phyloP scores from a whole-genome alignment of 2,329 filamentous ascomycete species.

The Penicillium aurantiogriseum region DNA sequence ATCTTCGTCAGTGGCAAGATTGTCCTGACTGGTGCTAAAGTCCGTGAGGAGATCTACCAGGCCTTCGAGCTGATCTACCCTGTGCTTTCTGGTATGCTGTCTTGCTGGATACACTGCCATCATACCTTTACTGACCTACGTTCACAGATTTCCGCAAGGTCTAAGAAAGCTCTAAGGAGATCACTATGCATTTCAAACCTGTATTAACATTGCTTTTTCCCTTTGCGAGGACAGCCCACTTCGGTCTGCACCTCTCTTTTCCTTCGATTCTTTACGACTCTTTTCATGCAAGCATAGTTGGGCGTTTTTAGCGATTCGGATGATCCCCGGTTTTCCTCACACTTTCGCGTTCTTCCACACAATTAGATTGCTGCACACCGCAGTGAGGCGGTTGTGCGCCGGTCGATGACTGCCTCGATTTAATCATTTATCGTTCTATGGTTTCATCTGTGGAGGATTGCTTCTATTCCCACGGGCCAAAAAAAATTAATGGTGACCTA shows the following conservation, averaged over 20 bases:
- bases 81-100: slow-evolving; percentile 73
- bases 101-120: background rate
- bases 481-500: slow-evolving; percentile 22
- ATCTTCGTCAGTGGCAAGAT: slow-evolving; percentile 99
- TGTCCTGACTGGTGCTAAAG: slow-evolving; percentile 94
- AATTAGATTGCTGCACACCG: slow-evolving; percentile 43
- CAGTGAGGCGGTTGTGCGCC: slow-evolving; percentile 44
- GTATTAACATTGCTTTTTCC: slow-evolving; percentile 32
- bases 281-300: slow-evolving; percentile 43
- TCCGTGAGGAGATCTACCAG: slow-evolving; percentile 96
- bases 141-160: slow-evolving; percentile 62
- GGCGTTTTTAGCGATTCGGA: slow-evolving; percentile 46
- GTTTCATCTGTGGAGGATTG: slow-evolving; percentile 16
- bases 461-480: slow-evolving; percentile 14
- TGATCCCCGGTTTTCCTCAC: slow-evolving; percentile 27
- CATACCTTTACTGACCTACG: slow-evolving; percentile 25
- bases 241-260: slow-evolving; percentile 7
- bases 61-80: slow-evolving; percentile 97
- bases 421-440: slow-evolving; percentile 31
- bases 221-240: slow-evolving; percentile 14
- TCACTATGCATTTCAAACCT: slow-evolving; percentile 22
- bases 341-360: slow-evolving; percentile 31
- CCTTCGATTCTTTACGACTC: slow-evolving; percentile 35
- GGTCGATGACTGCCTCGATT: slow-evolving; percentile 42
- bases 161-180: slow-evolving; percentile 32